Conservation (phyloP, 495 filamentous ascomycete species). For the Penicillium paradoxum region DNA sequence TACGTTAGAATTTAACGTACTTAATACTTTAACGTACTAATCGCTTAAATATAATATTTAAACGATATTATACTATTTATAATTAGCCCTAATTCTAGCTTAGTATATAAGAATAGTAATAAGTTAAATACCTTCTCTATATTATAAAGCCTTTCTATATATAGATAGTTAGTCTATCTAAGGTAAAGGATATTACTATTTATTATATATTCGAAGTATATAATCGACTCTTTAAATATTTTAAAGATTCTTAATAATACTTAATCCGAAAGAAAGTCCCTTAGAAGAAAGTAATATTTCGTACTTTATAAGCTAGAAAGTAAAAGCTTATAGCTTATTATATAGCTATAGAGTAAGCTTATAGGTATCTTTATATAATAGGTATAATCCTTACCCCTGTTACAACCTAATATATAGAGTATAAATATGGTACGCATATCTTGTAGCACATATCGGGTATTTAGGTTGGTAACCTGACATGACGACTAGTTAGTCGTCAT, state of each 20-base stretch:
- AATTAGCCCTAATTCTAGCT: neutral
- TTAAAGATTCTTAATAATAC: neutral
- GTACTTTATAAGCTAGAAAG: neutral
- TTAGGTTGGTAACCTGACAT: no score
- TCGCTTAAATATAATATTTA: neutral
- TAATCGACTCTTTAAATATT: neutral
- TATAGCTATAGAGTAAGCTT: neutral
- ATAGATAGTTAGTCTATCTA: neutral
- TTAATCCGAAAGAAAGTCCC: neutral
- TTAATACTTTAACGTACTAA: neutral
- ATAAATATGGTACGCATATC: no score
- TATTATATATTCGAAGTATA: neutral
- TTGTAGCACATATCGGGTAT: no score
- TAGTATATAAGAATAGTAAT: neutral
- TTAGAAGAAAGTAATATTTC: neutral
- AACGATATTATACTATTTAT: neutral
- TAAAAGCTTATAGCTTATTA: neutral
- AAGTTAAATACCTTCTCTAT: neutral
- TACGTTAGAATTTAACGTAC: neutral
- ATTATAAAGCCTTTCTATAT: neutral
- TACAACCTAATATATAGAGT: no score
- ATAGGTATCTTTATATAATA: neutral
- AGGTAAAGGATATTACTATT: neutral
- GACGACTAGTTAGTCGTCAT: no score
- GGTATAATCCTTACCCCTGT: neutral